Conservation (phyloP, 2,329 filamentous ascomycete species). For the Penicillium brasilianum region DNA sequence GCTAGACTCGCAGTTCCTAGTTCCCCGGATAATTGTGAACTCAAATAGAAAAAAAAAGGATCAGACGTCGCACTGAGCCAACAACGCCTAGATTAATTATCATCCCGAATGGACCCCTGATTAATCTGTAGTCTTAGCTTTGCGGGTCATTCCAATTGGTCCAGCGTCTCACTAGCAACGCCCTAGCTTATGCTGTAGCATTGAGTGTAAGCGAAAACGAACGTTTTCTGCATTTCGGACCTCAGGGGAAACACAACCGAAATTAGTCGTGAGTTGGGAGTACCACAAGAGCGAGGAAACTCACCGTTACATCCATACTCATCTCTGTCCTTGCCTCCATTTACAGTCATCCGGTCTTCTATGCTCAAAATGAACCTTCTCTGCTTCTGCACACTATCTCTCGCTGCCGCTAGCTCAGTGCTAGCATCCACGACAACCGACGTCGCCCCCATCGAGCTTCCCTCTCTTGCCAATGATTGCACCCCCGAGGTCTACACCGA, state of each 20-base stretch:
- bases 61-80: not conserved
- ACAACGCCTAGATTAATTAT: too few species aligned
- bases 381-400: not conserved
- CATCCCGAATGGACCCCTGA: not conserved
- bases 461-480: slow-evolving; percentile 3
- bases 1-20: too few species aligned
- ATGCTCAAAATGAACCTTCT: slow-evolving; percentile 10
- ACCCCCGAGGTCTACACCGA: slow-evolving; percentile 16
- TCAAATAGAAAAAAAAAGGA: not conserved
- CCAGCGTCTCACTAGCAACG: slow-evolving; percentile 1
- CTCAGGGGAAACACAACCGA: not conserved
- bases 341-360: not conserved
- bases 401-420: not conserved
- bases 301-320: not conserved
- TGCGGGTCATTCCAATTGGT: not conserved
- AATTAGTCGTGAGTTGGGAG: not conserved
- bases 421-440: slow-evolving; percentile 7
- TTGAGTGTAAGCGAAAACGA: slow-evolving; percentile 1
- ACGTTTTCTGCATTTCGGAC: not conserved
- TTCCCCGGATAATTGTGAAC: not conserved
- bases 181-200: not conserved
- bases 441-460: slow-evolving; percentile 4
- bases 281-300: not conserved
- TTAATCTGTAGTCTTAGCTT: not conserved
- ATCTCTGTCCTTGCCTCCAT: too few species aligned